Percentiles rank a stretch among this genome's conserved stretches.
phyloP scores from a whole-genome alignment of 352 stramenopile species.

The Thraustochytrium sp. region DNA sequence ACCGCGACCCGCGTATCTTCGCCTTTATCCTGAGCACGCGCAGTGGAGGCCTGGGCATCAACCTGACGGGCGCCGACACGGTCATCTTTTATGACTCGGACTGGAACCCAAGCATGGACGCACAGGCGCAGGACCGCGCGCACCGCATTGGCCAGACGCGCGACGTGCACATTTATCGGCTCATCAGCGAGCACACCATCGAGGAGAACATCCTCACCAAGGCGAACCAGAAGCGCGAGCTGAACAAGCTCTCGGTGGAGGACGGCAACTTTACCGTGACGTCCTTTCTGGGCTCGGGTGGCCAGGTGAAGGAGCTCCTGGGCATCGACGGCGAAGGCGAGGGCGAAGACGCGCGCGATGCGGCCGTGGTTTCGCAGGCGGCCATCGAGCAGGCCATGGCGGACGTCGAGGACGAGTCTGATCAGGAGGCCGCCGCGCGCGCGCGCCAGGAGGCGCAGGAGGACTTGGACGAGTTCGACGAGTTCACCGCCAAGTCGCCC shows the following conservation, averaged over 20 bases:
- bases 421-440: constrained; percentile 82
- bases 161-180: constrained; percentile 97
- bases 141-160: constrained; percentile 95
- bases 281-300: constrained; percentile 29
- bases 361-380: constrained; percentile 59
- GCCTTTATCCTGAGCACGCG: constrained; percentile 97
- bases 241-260: constrained; percentile 57
- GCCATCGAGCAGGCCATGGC: constrained; percentile 87
- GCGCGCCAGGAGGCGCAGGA: constrained; percentile 66
- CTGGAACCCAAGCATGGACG: constrained; percentile 88
- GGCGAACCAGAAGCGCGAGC: constrained; percentile 90
- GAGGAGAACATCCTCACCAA: constrained; percentile 99
- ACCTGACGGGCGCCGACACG: constrained; percentile 92
- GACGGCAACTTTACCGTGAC: constrained; percentile 47
- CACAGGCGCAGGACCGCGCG: constrained; percentile 87
- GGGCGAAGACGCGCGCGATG: constrained; percentile 43
- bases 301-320: constrained; percentile 80
- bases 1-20: constrained; percentile 89
- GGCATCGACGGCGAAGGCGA: constrained; percentile 54
- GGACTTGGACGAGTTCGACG: constrained; percentile 72
- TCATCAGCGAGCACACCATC: constrained; percentile 93
- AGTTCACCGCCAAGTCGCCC: constrained; percentile 50
- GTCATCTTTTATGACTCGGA: constrained; percentile 86
- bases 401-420: constrained; percentile 87
- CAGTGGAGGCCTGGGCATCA: constrained; percentile 94